Percentiles rank a stretch among this genome's conserved stretches.
These are phyloP conservation scores for Pythium dissimile DNA, from an alignment of 352 stramenopile species.

Conservation along the genomic window DNA sequence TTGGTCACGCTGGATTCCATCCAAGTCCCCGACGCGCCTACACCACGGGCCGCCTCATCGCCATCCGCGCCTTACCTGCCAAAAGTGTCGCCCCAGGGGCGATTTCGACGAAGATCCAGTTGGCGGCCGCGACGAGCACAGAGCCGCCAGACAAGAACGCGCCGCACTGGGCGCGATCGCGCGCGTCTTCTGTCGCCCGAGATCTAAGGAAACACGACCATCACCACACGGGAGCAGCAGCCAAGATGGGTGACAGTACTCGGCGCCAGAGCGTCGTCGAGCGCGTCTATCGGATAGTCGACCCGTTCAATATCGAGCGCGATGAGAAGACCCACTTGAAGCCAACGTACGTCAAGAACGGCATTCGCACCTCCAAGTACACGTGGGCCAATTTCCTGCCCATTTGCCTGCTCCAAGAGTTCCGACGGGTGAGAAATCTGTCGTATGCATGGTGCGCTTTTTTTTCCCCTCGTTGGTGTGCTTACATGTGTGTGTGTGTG, in stretches of 20 bases:
- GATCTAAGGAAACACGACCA: background rate
- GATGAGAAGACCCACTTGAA: conserved; percentile 52
- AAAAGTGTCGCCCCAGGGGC: background rate
- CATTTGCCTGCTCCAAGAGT: conserved; percentile 71
- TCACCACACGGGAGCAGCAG: too few species aligned
- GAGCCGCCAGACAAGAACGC: background rate
- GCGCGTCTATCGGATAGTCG: conserved; percentile 49
- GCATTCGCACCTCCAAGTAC: conserved; percentile 92
- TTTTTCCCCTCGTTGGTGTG: too few species aligned
- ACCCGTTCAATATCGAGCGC: conserved; percentile 57
- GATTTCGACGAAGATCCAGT: background rate
- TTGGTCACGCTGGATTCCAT: background rate
- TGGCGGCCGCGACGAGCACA: background rate
- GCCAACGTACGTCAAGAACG: conserved; percentile 67
- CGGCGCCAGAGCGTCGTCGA: conserved; percentile 24
- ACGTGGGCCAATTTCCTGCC: conserved; percentile 66
- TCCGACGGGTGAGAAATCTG: conserved; percentile 86
- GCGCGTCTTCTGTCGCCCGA: conserved; percentile 2
- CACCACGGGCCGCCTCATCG: background rate
- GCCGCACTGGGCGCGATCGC: conserved; percentile 17
- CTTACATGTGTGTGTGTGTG: too few species aligned
- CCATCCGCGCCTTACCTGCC: background rate
- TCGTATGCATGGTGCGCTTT: too few species aligned
- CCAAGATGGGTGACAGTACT: conserved; percentile 2
- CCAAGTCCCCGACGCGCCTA: background rate